Evolutionary conservation across 2,329 filamentous ascomycete species (phyloP).

Genomic region (Periconia digitata): DNA sequence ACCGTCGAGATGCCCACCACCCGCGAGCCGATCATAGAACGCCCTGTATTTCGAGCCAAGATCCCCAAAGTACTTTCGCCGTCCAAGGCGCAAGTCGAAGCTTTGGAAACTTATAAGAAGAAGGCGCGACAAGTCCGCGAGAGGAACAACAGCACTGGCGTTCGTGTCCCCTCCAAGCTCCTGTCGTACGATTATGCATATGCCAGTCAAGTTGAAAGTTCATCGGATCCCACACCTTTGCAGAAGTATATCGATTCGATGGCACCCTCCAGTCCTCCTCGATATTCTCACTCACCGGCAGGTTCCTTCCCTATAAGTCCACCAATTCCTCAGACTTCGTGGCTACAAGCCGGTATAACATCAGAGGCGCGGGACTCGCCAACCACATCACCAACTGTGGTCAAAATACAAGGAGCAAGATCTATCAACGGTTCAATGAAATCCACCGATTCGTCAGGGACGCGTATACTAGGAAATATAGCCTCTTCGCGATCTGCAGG

Average conservation of each 20-base stretch:
- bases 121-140: slow-evolving; percentile 28
- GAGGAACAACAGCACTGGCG: slow-evolving; percentile 24
- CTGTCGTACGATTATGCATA: slow-evolving; percentile 32
- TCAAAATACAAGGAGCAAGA: slow-evolving; percentile 3
- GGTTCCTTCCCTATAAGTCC: slow-evolving; percentile 32
- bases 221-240: slow-evolving; percentile 1
- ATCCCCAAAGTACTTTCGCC: slow-evolving; percentile 8
- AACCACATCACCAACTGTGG: not conserved
- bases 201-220: slow-evolving; percentile 1
- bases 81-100: slow-evolving; percentile 26
- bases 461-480: slow-evolving; percentile 7
- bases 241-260: slow-evolving; percentile 6
- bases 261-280: slow-evolving; percentile 12
- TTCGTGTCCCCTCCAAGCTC: slow-evolving; percentile 25
- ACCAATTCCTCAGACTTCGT: slow-evolving; percentile 19
- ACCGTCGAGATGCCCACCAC: slow-evolving; percentile 38
- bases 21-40: slow-evolving; percentile 29
- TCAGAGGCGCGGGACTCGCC: too few species aligned
- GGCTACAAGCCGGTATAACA: too few species aligned
- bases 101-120: slow-evolving; percentile 29
- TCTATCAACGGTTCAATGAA: slow-evolving; percentile 11
- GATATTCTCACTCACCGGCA: slow-evolving; percentile 11
- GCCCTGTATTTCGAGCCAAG: slow-evolving; percentile 16
- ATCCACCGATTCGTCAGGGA: slow-evolving; percentile 16
- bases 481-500: not conserved